Percentiles rank a stretch among this genome's conserved stretches.
Conservation (phyloP, 148 eudicot species). For the Beta vulgaris region DNA sequence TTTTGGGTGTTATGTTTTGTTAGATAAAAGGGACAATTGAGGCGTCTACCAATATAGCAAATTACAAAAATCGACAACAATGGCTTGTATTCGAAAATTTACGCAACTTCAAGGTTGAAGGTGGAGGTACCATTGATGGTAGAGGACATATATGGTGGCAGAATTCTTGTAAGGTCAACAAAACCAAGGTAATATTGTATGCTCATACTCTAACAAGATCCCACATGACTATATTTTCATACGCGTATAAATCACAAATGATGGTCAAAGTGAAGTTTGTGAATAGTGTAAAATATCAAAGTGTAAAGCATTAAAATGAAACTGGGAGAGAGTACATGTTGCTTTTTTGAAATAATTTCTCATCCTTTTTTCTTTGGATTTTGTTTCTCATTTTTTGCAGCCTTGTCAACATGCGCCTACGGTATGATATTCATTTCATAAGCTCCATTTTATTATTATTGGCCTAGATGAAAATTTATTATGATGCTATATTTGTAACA, state of each 20-base stretch:
- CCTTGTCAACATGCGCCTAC: conserved; percentile 81
- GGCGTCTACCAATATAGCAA: conserved; percentile 48
- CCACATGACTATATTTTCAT: no score
- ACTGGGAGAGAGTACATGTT: no score
- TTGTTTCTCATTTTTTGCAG: conserved; percentile 33
- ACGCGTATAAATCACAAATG: no score
- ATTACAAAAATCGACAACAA: conserved; percentile 44
- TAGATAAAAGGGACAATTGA: conserved; percentile 69
- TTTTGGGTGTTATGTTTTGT: background rate
- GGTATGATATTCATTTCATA: conserved; percentile 36
- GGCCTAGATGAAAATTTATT: background rate
- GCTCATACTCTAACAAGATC: background rate
- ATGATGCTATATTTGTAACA: background rate
- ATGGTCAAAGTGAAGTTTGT: no score
- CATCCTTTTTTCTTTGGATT: background rate
- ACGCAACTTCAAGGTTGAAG: conserved; percentile 44
- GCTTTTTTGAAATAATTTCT: background rate
- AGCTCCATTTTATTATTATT: background rate
- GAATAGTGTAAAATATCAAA: no score
- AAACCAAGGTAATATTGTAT: conserved; percentile 34
- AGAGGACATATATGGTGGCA: conserved; percentile 81
- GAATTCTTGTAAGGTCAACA: conserved; percentile 67
- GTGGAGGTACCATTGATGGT: conserved; percentile 79
- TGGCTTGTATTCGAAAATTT: conserved; percentile 64
- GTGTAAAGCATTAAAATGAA: no score